Base-by-base conservation (phyloP, 768 basidiomycete genomes). In the Clitopilus passeckerianus region DNA sequence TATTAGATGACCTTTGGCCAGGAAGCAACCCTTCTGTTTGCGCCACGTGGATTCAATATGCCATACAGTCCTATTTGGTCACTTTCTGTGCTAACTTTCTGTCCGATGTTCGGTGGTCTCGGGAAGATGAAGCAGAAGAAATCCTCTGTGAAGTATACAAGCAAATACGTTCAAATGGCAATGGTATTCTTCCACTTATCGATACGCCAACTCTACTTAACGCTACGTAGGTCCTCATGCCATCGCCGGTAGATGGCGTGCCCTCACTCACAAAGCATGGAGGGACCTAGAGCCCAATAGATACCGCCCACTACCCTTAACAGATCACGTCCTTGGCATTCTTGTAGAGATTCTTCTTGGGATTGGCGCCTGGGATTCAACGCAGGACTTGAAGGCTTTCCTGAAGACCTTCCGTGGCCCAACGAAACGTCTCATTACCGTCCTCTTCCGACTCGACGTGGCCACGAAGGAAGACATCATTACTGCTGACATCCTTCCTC, bases 231-330 rank as follows among this genome's bases (percentile, higher is more conserved):
- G 84, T 64, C 73, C 75, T 27, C 83, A 83, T 66, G 74, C 78
- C 1, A 75, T 81, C 27, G 77, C 83, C 14, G 84, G 82, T 54
- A 73, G 79, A 24, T 86, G 84, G 84, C 77, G 84, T 60, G 77
- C 83, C 24, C 61, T 86, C 61, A 85, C 84, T 23, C 74, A 79
- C 53, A 50, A 50, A 50, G 46, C 46, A 3, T 69, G 71, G 23
- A 79, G 83, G 56, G 59, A 70, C 70, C 37, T 72, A 73, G 71
- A 67, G 76, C 46, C 66, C 67, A 37, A 65, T 50, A 12, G 16
- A 9, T 23, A 50, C 46, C 46, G 46, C 12, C 46, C 46, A n/a
- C 46, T 18, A 5, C 52, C 34, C 18, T 7, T 59, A n/a, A 18
- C 63, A 5, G 18, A 46, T 0, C 23, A 53, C 30, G 44, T 59